These are phyloP conservation scores for Plasmodium gallinaceum DNA, from an alignment of 169 alveolate species.

Conservation along the genomic window DNA sequence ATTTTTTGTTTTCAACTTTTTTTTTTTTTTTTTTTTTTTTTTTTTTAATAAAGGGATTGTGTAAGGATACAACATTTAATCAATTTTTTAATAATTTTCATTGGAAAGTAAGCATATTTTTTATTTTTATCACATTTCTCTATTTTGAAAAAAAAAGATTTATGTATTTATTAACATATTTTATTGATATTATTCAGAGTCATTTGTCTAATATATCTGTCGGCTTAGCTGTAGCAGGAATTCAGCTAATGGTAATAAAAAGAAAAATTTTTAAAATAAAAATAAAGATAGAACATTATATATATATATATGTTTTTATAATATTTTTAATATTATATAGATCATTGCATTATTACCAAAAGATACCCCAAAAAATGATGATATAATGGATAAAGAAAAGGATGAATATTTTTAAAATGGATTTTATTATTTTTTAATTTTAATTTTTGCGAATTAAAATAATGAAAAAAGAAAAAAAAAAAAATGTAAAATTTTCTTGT, in stretches of 20 bases:
- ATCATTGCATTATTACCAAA: constrained; percentile 65
- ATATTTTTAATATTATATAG: constrained; percentile 5
- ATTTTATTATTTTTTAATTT: constrained; percentile 1
- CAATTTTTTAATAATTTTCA: constrained; percentile 54
- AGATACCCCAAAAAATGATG: constrained; percentile 58
- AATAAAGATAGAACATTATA: neutral
- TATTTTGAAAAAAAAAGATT: neutral
- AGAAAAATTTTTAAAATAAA: neutral
- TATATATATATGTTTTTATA: neutral
- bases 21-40: constrained; percentile 1
- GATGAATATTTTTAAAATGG: constrained; percentile 51
- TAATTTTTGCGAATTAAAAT: neutral
- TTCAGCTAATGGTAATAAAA: constrained; percentile 71
- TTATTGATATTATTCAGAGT: constrained; percentile 16
- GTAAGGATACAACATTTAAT: constrained; percentile 40
- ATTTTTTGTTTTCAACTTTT: neutral
- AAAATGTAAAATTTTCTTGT: neutral
- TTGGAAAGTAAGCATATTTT: constrained; percentile 52
- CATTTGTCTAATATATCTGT: constrained; percentile 64
- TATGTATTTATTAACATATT: neutral
- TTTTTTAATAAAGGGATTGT: constrained; percentile 24
- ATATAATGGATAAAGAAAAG: constrained; percentile 48
- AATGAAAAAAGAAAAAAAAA: neutral
- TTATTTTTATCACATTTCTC: neutral
- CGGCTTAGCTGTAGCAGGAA: constrained; percentile 64